Conservation (phyloP, 1,284 basidiomycete species). For the Marasmius fiardii region DNA sequence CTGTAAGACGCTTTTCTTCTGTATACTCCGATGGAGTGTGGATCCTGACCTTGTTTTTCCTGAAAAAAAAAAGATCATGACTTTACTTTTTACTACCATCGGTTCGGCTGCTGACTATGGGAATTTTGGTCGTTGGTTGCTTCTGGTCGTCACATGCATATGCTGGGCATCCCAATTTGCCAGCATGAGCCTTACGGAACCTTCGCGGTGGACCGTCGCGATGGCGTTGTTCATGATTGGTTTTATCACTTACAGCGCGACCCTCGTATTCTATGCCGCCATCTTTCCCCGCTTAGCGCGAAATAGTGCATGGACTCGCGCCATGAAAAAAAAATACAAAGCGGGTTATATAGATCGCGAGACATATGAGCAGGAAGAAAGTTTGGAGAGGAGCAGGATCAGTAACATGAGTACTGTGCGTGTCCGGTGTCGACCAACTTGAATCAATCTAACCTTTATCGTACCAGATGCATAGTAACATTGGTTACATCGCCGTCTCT, state of each 20-base stretch:
- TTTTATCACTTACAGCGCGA: conserved; percentile 74
- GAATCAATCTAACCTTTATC: conserved; percentile 11
- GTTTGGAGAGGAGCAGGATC: conserved; percentile 80
- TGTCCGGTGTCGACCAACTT: neutral
- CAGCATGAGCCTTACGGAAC: conserved; percentile 65
- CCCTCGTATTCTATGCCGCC: conserved; percentile 80
- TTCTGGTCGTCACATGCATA: conserved; percentile 67
- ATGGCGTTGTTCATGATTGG: conserved; percentile 83
- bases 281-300: conserved; percentile 80
- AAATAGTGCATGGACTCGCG: conserved; percentile 68
- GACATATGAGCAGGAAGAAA: conserved; percentile 74
- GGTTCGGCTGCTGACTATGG: conserved; percentile 85
- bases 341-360: conserved; percentile 54
- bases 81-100: conserved; percentile 76
- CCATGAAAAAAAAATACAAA: conserved; percentile 55
- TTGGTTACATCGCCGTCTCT: conserved; percentile 67
- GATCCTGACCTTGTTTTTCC: neutral
- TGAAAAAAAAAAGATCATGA: conserved; percentile 80
- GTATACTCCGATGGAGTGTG: neutral
- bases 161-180: conserved; percentile 82
- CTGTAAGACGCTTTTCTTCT: conserved; percentile 36
- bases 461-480: conserved; percentile 69
- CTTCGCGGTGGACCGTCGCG: conserved; percentile 69
- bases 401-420: conserved; percentile 82
- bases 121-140: conserved; percentile 72